Conservation (phyloP, 257 asterid species). For the Lantana camara region DNA sequence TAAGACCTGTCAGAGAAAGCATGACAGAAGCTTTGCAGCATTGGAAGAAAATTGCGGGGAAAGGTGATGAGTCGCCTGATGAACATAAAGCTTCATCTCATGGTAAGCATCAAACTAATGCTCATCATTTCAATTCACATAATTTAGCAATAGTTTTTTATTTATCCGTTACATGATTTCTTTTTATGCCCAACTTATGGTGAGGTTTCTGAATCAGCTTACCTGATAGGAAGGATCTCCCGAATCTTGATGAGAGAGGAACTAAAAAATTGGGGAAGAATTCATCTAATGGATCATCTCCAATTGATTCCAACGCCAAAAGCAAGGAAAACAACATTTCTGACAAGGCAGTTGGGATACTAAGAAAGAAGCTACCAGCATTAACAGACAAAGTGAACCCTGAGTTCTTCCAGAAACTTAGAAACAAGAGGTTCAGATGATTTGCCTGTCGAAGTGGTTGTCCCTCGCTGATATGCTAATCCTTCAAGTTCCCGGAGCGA, state of each 20-base stretch:
- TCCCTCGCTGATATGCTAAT: conserved; percentile 74
- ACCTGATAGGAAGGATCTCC: conserved; percentile 49
- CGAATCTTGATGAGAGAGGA: conserved; percentile 47
- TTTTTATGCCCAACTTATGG: conserved; percentile 40
- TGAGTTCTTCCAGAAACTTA: conserved; percentile 92
- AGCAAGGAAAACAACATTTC: conserved; percentile 60
- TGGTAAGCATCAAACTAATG: conserved; percentile 48
- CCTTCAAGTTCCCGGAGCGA: conserved; percentile 54
- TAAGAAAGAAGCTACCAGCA: conserved; percentile 85
- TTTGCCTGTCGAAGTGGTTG: conserved; percentile 92
- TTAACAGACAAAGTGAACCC: conserved; percentile 92
- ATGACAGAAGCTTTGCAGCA: conserved; percentile 92
- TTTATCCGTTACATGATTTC: conserved; percentile 36
- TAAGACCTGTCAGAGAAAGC: conserved; percentile 94
- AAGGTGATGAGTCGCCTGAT: conserved; percentile 75
- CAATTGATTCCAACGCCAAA: conserved; percentile 46
- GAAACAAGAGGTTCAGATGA: conserved; percentile 84
- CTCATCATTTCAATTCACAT: conserved; percentile 3
- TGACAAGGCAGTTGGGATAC: conserved; percentile 88
- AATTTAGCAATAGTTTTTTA: conserved; percentile 4
- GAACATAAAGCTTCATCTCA: conserved; percentile 65
- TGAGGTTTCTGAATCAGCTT: conserved; percentile 62
- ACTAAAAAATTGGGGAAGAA: conserved; percentile 46
- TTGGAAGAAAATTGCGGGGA: conserved; percentile 92
- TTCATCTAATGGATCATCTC: conserved; percentile 55